Evolutionary conservation across 441 rosid genomes (phyloP).

Genomic region (Flueggea neowawraea): DNA sequence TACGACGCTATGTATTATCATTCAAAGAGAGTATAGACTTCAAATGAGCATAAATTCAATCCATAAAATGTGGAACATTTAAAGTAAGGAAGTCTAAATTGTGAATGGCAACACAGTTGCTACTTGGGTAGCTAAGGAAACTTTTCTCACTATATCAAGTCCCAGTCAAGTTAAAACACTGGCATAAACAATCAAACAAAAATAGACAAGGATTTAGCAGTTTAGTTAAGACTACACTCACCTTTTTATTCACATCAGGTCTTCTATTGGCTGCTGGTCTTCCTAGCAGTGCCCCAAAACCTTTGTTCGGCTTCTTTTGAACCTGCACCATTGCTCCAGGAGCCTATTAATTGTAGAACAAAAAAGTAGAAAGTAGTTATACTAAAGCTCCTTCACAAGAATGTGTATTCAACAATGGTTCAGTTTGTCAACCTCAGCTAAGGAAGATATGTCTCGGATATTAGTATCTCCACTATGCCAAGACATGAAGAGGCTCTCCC

Average conservation of each 20-base stretch:
- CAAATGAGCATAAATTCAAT: no score
- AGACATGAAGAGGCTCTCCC: constrained; percentile 16
- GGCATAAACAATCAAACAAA: neutral
- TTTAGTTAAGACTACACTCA: constrained; percentile 15
- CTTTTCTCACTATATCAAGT: neutral
- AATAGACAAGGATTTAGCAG: no score
- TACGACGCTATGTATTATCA: no score
- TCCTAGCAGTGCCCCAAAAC: constrained; percentile 62
- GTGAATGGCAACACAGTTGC: no score
- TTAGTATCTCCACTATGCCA: constrained; percentile 24
- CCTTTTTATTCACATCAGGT: constrained; percentile 41
- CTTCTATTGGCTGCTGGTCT: constrained; percentile 40
- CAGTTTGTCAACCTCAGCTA: constrained; percentile 34
- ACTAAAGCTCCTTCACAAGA: constrained; percentile 5
- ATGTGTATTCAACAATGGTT: constrained; percentile 7
- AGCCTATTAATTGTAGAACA: constrained; percentile 32
- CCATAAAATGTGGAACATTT: no score
- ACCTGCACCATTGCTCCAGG: constrained; percentile 46
- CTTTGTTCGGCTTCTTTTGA: constrained; percentile 56
- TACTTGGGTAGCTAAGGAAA: neutral
- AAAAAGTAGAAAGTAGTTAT: constrained; percentile 13
- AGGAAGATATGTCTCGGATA: constrained; percentile 21
- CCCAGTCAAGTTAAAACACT: no score
- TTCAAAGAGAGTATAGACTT: neutral
- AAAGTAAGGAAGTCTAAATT: no score